Evolutionary conservation across 2,329 filamentous ascomycete species (phyloP).

Genomic region (Fusarium sp.): DNA sequence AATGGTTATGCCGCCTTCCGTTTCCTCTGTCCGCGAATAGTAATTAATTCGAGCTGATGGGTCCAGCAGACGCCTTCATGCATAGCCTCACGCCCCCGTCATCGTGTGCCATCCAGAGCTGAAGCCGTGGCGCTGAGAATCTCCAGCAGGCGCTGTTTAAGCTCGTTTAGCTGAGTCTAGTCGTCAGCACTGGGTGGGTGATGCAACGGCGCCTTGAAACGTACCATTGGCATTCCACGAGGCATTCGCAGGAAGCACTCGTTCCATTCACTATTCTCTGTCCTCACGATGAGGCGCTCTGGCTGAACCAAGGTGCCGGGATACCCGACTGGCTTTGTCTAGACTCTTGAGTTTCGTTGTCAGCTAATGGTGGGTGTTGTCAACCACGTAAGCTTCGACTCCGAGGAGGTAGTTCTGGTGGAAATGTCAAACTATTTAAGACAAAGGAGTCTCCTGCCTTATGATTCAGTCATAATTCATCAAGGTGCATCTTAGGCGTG

Average conservation of each 20-base stretch:
- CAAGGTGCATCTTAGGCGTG: neutral
- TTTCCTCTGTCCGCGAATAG: neutral
- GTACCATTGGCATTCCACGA: neutral
- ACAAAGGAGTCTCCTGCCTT: neutral
- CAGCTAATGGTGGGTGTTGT: neutral
- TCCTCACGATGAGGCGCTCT: conserved; percentile 2
- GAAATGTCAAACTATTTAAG: conserved; percentile 9
- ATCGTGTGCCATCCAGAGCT: neutral
- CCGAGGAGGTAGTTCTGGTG: neutral
- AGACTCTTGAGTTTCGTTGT: conserved; percentile 16
- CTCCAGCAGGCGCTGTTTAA: neutral
- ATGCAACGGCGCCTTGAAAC: conserved; percentile 11
- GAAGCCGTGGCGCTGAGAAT: conserved; percentile 7
- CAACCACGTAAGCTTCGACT: neutral
- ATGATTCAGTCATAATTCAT: neutral
- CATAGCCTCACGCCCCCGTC: conserved; percentile 1
- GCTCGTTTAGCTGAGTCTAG: neutral
- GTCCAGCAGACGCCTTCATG: neutral
- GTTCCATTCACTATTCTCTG: neutral
- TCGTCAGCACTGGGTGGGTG: neutral
- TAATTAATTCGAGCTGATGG: conserved; percentile 9
- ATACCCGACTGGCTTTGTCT: conserved; percentile 21
- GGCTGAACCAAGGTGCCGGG: conserved; percentile 26
- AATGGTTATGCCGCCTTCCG: neutral
- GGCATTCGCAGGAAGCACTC: neutral